Percentiles rank a stretch among this genome's conserved stretches.
Evolutionary conservation across 257 asterid genomes (phyloP).

Genomic region (Lycium ferocissimum): DNA sequence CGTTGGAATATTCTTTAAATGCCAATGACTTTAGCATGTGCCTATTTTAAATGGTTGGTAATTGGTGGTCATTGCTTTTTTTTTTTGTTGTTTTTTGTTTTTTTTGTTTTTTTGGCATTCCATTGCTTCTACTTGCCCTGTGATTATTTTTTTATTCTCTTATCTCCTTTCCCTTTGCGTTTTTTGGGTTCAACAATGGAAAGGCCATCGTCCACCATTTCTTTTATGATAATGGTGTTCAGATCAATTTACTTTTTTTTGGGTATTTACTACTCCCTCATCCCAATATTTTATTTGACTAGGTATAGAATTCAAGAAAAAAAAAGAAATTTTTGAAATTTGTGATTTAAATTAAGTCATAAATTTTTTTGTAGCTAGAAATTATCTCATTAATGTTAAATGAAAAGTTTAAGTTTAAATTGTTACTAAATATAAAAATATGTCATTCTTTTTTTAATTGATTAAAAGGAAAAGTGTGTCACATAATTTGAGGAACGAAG

Average conservation of each 20-base stretch:
- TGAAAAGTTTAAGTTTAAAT: too few species aligned
- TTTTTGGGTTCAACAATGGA: not conserved
- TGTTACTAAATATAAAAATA: too few species aligned
- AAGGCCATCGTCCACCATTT: not conserved
- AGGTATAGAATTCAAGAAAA: too few species aligned
- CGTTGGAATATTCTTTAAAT: constrained; percentile 25
- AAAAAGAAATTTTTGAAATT: too few species aligned
- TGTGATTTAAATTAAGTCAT: too few species aligned
- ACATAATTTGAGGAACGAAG: too few species aligned
- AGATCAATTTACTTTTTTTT: not conserved
- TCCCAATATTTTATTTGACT: too few species aligned
- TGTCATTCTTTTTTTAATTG: too few species aligned
- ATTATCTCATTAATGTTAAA: too few species aligned
- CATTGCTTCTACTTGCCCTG: constrained; percentile 21
- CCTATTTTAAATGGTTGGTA: not conserved
- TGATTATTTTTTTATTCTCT: not conserved
- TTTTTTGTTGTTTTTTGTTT: too few species aligned
- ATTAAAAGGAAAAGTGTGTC: too few species aligned
- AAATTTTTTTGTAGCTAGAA: too few species aligned
- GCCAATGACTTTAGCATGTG: constrained; percentile 26
- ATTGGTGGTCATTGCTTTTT: not conserved
- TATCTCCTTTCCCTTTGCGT: not conserved
- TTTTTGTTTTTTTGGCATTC: not conserved
- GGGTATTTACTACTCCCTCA: not conserved
- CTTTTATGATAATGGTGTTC: not conserved